Percentiles rank a stretch among this genome's conserved stretches.
These are phyloP conservation scores for Amanita inopinata DNA, from an alignment of 768 basidiomycete species.

Conservation along the genomic window DNA sequence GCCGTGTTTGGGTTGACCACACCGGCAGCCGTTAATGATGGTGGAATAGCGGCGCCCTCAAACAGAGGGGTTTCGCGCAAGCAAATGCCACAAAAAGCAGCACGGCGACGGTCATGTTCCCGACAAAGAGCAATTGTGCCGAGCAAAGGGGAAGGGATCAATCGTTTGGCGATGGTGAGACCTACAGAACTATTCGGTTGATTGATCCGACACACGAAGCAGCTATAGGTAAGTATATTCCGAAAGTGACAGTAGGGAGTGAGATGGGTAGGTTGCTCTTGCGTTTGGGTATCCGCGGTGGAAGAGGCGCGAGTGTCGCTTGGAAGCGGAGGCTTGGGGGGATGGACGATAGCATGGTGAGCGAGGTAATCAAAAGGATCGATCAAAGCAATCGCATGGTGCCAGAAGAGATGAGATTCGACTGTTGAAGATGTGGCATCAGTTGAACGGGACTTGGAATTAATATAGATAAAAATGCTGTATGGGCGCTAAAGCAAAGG, in stretches of 20 bases:
- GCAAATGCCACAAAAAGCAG: slow-evolving; percentile 57
- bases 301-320: slow-evolving; percentile 24
- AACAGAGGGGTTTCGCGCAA: slow-evolving; percentile 48
- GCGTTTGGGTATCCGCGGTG: slow-evolving; percentile 18
- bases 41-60: slow-evolving; percentile 18
- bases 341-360: slow-evolving; percentile 36
- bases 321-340: slow-evolving; percentile 29
- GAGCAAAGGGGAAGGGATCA: slow-evolving; percentile 29
- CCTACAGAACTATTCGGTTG: slow-evolving; percentile 40
- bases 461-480: slow-evolving; percentile 10
- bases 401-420: slow-evolving; percentile 64
- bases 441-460: slow-evolving; percentile 6
- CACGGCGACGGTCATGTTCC: slow-evolving; percentile 47
- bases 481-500: slow-evolving; percentile 4
- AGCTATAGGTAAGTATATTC: slow-evolving; percentile 42
- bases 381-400: slow-evolving; percentile 47
- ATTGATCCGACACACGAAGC: slow-evolving; percentile 65
- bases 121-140: slow-evolving; percentile 45
- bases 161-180: slow-evolving; percentile 40
- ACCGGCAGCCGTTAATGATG: slow-evolving; percentile 12
- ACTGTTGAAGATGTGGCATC: slow-evolving; percentile 31
- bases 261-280: slow-evolving; percentile 22
- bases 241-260: slow-evolving; percentile 55
- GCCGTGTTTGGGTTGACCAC: slow-evolving; percentile 20
- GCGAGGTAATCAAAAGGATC: slow-evolving; percentile 53